phyloP scores from a whole-genome alignment of 2,329 filamentous ascomycete species.

The Sporothrix phasma region DNA sequence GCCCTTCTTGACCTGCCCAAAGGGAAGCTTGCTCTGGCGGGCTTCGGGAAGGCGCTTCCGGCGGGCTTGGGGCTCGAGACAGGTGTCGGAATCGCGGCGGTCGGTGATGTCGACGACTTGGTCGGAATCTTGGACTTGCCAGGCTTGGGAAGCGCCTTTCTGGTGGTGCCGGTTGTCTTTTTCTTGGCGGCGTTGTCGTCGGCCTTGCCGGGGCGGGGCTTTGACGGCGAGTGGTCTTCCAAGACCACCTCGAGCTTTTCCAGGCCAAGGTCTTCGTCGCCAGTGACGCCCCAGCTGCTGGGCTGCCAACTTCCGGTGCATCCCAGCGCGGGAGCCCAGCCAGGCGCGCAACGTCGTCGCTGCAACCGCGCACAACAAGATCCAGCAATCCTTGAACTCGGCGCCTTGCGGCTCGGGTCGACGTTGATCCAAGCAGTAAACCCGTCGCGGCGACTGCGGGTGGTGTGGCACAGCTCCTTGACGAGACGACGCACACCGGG shows the following conservation, averaged over 20 bases:
- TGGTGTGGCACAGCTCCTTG: conserved; percentile 79
- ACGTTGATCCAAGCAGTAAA: conserved; percentile 93
- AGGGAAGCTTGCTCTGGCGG: conserved; percentile 44
- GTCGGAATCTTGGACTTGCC: background rate
- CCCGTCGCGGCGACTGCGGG: conserved; percentile 72
- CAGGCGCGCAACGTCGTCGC: conserved; percentile 74
- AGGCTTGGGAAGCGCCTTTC: background rate
- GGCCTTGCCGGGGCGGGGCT: background rate
- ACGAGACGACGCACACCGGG: conserved; percentile 84
- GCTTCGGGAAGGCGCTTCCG: conserved; percentile 29
- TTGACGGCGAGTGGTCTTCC: conserved; percentile 23
- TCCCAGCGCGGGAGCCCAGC: conserved; percentile 55
- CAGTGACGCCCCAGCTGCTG: conserved; percentile 32
- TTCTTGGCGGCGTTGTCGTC: conserved; percentile 18
- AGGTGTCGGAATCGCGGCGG: conserved; percentile 44
- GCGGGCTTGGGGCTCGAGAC: conserved; percentile 44
- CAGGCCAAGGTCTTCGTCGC: conserved; percentile 31
- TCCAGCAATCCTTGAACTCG: conserved; percentile 91
- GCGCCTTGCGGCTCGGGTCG: conserved; percentile 68
- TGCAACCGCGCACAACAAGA: conserved; percentile 74
- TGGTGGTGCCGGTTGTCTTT: background rate
- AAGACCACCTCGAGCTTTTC: conserved; percentile 36
- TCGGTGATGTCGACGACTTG: conserved; percentile 26
- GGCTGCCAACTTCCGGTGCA: conserved; percentile 39
- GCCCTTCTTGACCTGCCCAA: conserved; percentile 23